phyloP scores from a whole-genome alignment of 208 protist genomes.

The Trypanosoma melophagium region DNA sequence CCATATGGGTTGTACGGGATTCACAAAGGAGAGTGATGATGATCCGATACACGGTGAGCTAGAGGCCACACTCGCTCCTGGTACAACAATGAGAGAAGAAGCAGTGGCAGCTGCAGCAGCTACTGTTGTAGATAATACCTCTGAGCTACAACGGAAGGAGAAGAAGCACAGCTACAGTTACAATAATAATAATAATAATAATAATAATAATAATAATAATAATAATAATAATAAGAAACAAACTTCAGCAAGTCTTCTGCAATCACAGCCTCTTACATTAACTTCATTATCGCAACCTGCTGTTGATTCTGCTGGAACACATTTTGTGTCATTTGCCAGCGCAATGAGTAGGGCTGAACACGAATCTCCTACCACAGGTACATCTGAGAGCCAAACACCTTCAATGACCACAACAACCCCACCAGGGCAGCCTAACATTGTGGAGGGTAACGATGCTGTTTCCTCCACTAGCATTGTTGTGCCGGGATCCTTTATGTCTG shows the following conservation, averaged over 20 bases:
- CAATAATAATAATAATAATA: background rate
- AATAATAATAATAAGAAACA: background rate
- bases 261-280: background rate
- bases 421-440: background rate
- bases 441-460: background rate
- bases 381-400: background rate
- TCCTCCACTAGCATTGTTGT: background rate
- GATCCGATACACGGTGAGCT: too few relatives aligned
- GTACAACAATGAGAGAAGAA: background rate
- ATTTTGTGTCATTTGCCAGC: constrained; percentile 2
- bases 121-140: too few relatives aligned
- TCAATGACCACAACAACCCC: background rate
- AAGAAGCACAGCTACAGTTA: background rate
- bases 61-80: background rate
- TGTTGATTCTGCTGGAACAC: background rate
- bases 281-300: background rate
- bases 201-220: background rate
- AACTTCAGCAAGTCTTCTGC: background rate
- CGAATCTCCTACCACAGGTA: background rate
- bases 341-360: background rate
- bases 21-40: too few relatives aligned
- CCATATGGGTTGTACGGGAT: background rate
- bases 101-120: background rate
- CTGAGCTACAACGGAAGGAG: too few relatives aligned
- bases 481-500: background rate